Percentiles rank a stretch among this genome's conserved stretches.
phyloP scores from a whole-genome alignment of 495 filamentous ascomycete genomes.

The Talaromyces ruber region DNA sequence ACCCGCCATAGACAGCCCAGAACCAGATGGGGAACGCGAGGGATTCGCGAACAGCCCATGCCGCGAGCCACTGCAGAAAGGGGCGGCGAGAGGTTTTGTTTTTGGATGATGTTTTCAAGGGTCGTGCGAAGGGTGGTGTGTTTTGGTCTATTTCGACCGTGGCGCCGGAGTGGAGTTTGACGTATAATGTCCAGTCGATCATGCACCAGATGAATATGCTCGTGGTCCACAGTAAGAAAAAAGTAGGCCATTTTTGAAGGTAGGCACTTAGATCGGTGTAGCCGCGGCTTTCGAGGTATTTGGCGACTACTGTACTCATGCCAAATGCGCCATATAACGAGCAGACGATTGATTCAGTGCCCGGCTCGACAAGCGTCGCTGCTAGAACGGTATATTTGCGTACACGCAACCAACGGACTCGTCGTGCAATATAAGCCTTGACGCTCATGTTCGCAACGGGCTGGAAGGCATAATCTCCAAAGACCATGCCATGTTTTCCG shows the following conservation, averaged over 20 bases:
- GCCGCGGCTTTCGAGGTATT: constrained; percentile 42
- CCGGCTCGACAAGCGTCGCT: constrained; percentile 90
- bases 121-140: constrained; percentile 64
- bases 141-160: constrained; percentile 64
- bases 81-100: constrained; percentile 31
- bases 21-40: constrained; percentile 82
- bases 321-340: constrained; percentile 72
- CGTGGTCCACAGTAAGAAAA: constrained; percentile 55
- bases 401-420: constrained; percentile 86
- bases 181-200: constrained; percentile 66
- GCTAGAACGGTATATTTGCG: constrained; percentile 87
- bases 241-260: constrained; percentile 57
- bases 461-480: constrained; percentile 81
- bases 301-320: constrained; percentile 59
- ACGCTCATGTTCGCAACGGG: constrained; percentile 79
- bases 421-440: constrained; percentile 67
- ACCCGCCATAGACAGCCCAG: constrained; percentile 75
- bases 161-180: constrained; percentile 58
- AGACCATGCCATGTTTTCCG: constrained; percentile 74
- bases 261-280: constrained; percentile 27
- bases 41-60: constrained; percentile 79
- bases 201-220: constrained; percentile 63
- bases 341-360: constrained; percentile 83
- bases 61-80: constrained; percentile 63
- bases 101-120: constrained; percentile 8